Evolutionary conservation across 2,329 filamentous ascomycete species (phyloP).

Genomic region (Sclerotiophoma versabilis): DNA sequence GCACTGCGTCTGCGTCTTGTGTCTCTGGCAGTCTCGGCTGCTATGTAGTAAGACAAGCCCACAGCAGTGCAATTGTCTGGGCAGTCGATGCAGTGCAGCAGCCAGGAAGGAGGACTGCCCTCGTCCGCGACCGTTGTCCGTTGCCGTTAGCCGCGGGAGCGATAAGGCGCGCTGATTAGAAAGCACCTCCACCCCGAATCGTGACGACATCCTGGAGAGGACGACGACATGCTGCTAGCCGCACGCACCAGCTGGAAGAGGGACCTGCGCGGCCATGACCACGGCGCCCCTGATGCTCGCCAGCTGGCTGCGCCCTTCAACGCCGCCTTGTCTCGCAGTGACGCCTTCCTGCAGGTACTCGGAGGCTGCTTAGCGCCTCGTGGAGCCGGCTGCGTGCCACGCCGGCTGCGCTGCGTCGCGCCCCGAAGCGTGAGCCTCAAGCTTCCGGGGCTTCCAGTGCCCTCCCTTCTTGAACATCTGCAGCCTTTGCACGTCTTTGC

Average conservation of each 20-base stretch:
- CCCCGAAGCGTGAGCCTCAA: conserved; percentile 10
- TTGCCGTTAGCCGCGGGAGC: conserved; percentile 12
- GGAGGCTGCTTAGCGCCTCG: conserved; percentile 12
- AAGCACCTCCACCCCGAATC: conserved; percentile 15
- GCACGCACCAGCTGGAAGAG: conserved; percentile 2
- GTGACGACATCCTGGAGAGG: conserved; percentile 28
- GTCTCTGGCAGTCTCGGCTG: background rate
- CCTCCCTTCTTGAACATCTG: background rate
- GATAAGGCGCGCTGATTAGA: conserved; percentile 39
- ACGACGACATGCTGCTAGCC: conserved; percentile 20
- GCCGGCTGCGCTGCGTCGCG: conserved; percentile 2
- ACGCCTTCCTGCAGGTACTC: background rate
- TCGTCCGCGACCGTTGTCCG: conserved; percentile 9
- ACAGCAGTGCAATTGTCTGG: background rate
- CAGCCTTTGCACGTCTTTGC: background rate
- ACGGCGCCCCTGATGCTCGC: background rate
- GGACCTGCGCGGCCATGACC: background rate
- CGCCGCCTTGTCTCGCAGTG: background rate
- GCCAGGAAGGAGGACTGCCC: background rate
- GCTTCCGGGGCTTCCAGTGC: conserved; percentile 8
- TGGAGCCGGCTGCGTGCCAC: conserved; percentile 7
- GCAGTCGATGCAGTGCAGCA: background rate
- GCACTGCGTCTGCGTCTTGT: no score
- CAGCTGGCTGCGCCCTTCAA: background rate
- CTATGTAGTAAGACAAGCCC: background rate